Evolutionary conservation across 163 green algal genomes (phyloP).

Genomic region (Coccomyxa subellipsoidea): DNA sequence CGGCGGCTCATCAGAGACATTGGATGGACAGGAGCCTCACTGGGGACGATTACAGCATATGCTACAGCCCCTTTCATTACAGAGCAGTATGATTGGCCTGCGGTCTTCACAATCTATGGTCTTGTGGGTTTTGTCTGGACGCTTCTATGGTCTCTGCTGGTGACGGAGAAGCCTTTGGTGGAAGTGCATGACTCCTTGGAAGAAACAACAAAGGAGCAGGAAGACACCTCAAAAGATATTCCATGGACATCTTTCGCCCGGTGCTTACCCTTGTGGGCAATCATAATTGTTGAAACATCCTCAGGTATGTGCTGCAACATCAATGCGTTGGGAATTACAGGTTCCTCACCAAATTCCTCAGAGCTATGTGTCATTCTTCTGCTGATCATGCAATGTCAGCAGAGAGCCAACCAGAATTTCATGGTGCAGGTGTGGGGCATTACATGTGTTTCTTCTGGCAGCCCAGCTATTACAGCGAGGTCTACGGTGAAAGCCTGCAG

Average conservation of each 20-base stretch:
- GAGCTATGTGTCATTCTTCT: no score
- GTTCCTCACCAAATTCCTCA: no score
- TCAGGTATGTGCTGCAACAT: neutral
- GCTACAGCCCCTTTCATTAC: constrained; percentile 59
- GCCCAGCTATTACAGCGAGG: constrained; percentile 59
- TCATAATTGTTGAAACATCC: constrained; percentile 35
- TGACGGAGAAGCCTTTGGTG: constrained; percentile 18
- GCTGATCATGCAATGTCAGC: no score
- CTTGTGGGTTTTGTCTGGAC: constrained; percentile 60
- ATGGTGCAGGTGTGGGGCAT: constrained; percentile 32
- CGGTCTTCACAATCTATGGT: constrained; percentile 65
- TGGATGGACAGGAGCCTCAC: constrained; percentile 39
- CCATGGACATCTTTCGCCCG: constrained; percentile 36
- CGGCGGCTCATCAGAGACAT: no score
- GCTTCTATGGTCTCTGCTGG: constrained; percentile 43
- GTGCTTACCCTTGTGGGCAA: constrained; percentile 54
- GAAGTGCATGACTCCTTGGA: neutral
- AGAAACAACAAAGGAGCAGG: neutral
- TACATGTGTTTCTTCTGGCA: constrained; percentile 55
- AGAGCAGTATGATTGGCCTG: constrained; percentile 43
- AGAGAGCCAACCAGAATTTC: no score
- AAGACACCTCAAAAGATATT: neutral
- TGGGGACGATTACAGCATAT: constrained; percentile 62
- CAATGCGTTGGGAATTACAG: no score
- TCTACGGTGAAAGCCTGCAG: constrained; percentile 46